phyloP scores from a whole-genome alignment of 2,329 filamentous ascomycete genomes.

The Ampelomyces quisqualis region DNA sequence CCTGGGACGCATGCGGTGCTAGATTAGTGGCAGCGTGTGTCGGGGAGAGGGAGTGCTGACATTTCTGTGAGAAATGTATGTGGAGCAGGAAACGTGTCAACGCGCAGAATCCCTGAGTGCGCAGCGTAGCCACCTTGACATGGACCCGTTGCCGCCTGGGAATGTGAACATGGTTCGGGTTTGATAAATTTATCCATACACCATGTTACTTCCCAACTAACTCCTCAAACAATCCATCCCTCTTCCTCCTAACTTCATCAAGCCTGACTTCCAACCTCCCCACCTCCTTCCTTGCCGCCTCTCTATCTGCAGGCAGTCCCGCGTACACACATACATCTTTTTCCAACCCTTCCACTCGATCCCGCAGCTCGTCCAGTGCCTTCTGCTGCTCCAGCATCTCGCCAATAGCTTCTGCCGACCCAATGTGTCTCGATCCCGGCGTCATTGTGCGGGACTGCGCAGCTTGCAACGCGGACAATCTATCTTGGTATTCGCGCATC shows the following conservation, averaged over 20 bases:
- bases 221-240: conserved; percentile 74
- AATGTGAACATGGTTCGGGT: too few relatives aligned
- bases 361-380: conserved; percentile 61
- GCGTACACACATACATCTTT: conserved; percentile 65
- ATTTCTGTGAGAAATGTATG: too few relatives aligned
- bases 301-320: conserved; percentile 69
- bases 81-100: too few relatives aligned
- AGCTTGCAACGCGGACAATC: conserved; percentile 42
- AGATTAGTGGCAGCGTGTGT: background rate
- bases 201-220: conserved; percentile 56
- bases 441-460: conserved; percentile 24
- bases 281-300: conserved; percentile 69
- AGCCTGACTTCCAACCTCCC: conserved; percentile 67
- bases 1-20: background rate
- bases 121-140: too few relatives aligned
- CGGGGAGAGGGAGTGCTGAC: background rate
- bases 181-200: background rate
- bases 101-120: too few relatives aligned
- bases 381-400: conserved; percentile 62
- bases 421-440: conserved; percentile 35
- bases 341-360: conserved; percentile 61
- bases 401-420: conserved; percentile 55
- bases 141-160: too few relatives aligned
- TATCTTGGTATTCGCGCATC: conserved; percentile 62
- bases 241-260: conserved; percentile 58